Evolutionary conservation across 139 green algal species (phyloP), one percentile per base, ranked within the genome.

Genomic region (Trebouxia sp.): DNA sequence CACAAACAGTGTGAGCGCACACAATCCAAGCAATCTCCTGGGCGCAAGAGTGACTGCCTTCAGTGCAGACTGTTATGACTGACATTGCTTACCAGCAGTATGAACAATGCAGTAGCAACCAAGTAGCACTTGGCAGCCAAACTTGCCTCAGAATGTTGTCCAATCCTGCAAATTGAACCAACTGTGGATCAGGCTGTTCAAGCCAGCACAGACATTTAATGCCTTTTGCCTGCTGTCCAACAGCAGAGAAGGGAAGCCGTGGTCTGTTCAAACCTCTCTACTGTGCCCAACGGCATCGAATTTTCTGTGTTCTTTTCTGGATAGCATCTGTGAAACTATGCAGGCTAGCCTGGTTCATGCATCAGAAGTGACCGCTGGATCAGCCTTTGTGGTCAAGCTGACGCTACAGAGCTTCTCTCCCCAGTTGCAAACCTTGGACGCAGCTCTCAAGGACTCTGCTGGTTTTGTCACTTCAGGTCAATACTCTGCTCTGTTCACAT

Each of bases 391-490:
- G 69, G 6, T 77, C 39, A 77, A 53, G 26, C 22, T 77, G 24
- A 41, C 11, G 37, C 38, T 77, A 11, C 69, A 56, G 24, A 77
- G 69, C 41, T 14, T 38, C 24, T 41, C 39, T 17, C 11, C 41
- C 10, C 26, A 56, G 69, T 26, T 77, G 69, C 26, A 77, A 32
- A 38, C 42, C 6, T 9, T 77, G 69, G 26, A 51, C 6, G 69
- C 55, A 6, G 24, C 3, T n/a, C n/a, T 77, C 24, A 53, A 38
- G n/a, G 69, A 77, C 26, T 51, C 69, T 39, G 8, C 69, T 37
- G 69, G 69, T n/a, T 77, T 77, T 55, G 41, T 77, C 69, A 41
- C 43, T 0, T 51, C 69, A 24, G 69, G 69, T 77, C 24, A 53
- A 41, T 14, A 9, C 32, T 28, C 20, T 38, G 14, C 22, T 69